Conservation (phyloP, 176 grass and related monocot genomes). For the Triticum dicoccoides region DNA sequence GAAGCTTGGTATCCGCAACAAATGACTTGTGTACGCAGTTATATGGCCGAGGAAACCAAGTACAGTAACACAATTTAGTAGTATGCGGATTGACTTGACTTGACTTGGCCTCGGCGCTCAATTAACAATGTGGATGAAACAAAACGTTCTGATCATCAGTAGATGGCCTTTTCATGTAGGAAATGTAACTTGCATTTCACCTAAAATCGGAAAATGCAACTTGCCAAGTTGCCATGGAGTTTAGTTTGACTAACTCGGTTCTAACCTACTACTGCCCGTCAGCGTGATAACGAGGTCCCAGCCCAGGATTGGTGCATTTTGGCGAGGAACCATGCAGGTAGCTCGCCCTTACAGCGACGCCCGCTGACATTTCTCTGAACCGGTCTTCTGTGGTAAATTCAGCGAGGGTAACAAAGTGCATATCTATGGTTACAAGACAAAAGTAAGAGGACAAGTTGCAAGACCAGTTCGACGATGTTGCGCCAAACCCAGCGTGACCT, state of each 20-base stretch:
- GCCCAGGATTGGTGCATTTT: too few species aligned
- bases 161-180: too few species aligned
- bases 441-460: background rate
- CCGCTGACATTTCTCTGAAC: background rate
- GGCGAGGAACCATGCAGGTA: background rate
- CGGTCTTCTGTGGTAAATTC: background rate
- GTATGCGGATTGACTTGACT: too few species aligned
- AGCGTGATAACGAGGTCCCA: background rate
- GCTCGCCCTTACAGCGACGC: background rate
- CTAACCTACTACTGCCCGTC: background rate
- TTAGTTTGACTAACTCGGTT: background rate
- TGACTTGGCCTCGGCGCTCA: too few species aligned
- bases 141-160: too few species aligned
- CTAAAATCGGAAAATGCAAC: too few species aligned
- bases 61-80: background rate
- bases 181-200: too few species aligned
- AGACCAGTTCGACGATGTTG: background rate
- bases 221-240: background rate
- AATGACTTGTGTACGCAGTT: background rate
- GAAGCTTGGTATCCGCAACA: background rate
- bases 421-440: background rate
- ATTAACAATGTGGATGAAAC: too few species aligned
- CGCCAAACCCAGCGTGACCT: background rate
- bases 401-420: background rate
- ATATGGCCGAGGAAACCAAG: background rate